Evolutionary conservation across 176 grass and related monocot species (phyloP).

Genomic region (Luzula sylvatica): DNA sequence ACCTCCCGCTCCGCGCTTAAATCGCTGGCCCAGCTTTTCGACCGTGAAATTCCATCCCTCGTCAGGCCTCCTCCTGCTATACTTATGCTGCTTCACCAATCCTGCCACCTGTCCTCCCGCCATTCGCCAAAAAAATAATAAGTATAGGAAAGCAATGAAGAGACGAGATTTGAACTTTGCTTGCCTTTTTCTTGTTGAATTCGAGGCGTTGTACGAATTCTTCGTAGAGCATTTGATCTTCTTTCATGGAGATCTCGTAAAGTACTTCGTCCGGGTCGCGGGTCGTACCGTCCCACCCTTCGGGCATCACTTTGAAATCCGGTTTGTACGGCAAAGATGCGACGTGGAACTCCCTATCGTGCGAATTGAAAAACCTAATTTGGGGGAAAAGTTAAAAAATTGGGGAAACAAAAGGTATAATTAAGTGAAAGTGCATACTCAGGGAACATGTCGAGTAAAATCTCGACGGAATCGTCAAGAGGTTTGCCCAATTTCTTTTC

Average conservation of each 20-base stretch:
- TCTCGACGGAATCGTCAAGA: slow-evolving; percentile 83
- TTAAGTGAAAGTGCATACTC: slow-evolving; percentile 39
- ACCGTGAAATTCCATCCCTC: slow-evolving; percentile 82
- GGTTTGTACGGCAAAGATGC: slow-evolving; percentile 94
- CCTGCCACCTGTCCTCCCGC: slow-evolving; percentile 45
- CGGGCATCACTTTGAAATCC: slow-evolving; percentile 97
- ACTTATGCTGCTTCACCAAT: slow-evolving; percentile 85
- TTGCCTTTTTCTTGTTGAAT: slow-evolving; percentile 97
- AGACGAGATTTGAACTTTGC: neutral
- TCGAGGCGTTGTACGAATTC: slow-evolving; percentile 83
- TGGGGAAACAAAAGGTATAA: slow-evolving; percentile 7
- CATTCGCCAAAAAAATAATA: neutral
- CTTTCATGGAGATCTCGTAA: slow-evolving; percentile 97
- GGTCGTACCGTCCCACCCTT: slow-evolving; percentile 84
- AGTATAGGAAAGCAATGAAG: neutral
- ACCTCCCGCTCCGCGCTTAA: slow-evolving; percentile 53
- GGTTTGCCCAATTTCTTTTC: slow-evolving; percentile 73
- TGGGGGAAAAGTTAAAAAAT: slow-evolving; percentile 16
- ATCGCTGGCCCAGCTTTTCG: slow-evolving; percentile 64
- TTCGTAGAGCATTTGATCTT: slow-evolving; percentile 87
- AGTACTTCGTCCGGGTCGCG: slow-evolving; percentile 93
- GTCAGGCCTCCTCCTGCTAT: slow-evolving; percentile 65
- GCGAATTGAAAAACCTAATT: slow-evolving; percentile 79
- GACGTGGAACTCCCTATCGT: slow-evolving; percentile 96
- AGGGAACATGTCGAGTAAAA: slow-evolving; percentile 82